Evolutionary conservation across 768 basidiomycete genomes (phyloP).

Genomic region (Ephemerocybe angulata): DNA sequence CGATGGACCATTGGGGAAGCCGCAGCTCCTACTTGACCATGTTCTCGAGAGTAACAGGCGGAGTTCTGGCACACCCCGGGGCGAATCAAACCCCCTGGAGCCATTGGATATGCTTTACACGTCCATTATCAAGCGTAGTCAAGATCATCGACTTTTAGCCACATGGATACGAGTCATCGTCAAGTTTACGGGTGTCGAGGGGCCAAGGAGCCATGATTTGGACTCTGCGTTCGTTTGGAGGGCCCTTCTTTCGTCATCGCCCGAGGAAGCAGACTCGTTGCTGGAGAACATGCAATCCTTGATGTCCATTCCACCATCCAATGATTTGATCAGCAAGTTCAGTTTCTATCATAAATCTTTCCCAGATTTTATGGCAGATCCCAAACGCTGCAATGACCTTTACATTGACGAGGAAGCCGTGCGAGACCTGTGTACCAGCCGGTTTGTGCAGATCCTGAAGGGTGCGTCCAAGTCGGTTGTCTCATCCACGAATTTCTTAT

Average conservation of each 20-base stretch:
- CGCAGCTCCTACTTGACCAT: constrained; percentile 8
- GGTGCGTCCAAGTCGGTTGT: no score
- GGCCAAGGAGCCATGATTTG: neutral
- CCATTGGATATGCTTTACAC: constrained; percentile 2
- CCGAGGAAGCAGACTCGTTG: neutral
- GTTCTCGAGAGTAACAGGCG: neutral
- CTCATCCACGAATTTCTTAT: no score
- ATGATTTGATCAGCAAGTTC: neutral
- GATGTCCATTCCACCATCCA: neutral
- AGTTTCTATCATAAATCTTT: neutral
- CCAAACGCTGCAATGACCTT: neutral
- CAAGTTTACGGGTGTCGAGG: no score
- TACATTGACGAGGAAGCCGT: neutral
- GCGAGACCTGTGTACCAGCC: neutral
- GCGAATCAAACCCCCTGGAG: neutral
- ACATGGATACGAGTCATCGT: neutral
- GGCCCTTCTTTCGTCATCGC: neutral
- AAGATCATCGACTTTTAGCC: neutral
- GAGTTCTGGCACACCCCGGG: neutral
- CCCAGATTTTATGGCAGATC: neutral
- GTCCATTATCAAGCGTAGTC: neutral
- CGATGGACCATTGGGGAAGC: constrained; percentile 1
- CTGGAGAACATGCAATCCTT: neutral
- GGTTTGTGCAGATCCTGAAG: neutral
- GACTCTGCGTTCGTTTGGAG: neutral